Conservation (phyloP, 495 filamentous ascomycete genomes). For the Chaetomium cochliodes region DNA sequence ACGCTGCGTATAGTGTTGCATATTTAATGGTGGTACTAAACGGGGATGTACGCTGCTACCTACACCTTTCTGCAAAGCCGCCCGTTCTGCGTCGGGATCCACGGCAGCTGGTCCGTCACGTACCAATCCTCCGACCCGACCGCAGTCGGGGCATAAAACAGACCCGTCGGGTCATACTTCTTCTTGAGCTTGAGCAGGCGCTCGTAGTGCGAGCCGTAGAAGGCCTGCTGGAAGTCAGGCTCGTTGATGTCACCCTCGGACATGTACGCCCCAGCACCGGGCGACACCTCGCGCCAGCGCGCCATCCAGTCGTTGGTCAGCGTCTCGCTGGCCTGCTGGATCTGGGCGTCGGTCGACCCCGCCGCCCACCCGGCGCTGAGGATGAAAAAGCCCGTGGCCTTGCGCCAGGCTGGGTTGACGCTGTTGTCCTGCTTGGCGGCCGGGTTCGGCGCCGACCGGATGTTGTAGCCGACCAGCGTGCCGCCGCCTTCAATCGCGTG, state of each 20-base stretch:
- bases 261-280: conserved; percentile 46
- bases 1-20: too few relatives aligned
- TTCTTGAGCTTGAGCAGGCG: conserved; percentile 53
- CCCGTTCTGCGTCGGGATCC: conserved; percentile 40
- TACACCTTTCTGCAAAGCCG: conserved; percentile 32
- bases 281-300: conserved; percentile 42
- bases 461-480: conserved; percentile 8
- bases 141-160: conserved; percentile 57
- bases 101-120: conserved; percentile 24
- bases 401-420: conserved; percentile 53
- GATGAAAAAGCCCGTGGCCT: conserved; percentile 47
- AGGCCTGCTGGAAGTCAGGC: conserved; percentile 58
- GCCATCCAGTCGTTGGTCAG: conserved; percentile 54
- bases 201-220: conserved; percentile 56
- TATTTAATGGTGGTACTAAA: not conserved
- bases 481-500: conserved; percentile 39
- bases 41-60: not conserved
- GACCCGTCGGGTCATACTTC: conserved; percentile 51
- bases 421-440: conserved; percentile 40
- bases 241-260: conserved; percentile 56
- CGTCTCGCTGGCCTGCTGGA: conserved; percentile 43
- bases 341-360: conserved; percentile 40
- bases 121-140: conserved; percentile 57
- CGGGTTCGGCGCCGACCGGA: conserved; percentile 26
- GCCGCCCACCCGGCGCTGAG: conserved; percentile 43